Evolutionary conservation across 208 protist species (phyloP).

Genomic region (Leishmania martiniquensis): DNA sequence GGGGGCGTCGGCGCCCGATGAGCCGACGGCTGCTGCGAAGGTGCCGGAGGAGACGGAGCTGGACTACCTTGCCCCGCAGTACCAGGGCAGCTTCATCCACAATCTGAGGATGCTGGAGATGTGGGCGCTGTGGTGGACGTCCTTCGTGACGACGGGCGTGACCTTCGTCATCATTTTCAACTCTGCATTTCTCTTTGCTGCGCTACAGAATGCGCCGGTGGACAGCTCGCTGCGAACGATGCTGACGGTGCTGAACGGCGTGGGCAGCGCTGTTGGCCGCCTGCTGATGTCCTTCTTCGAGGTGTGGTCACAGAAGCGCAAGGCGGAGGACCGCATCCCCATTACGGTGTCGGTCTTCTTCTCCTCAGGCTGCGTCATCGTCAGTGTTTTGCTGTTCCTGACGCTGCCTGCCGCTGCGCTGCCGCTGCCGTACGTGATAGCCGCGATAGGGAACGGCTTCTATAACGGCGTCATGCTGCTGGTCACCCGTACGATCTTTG

Average conservation of each 20-base stretch:
- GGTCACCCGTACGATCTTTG: conserved; percentile 70
- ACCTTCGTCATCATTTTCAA: conserved; percentile 68
- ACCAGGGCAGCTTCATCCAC: conserved; percentile 50
- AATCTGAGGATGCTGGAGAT: conserved; percentile 41
- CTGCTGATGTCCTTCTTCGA: conserved; percentile 61
- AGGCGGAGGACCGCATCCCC: conserved; percentile 61
- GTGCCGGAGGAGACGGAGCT: conserved; percentile 30
- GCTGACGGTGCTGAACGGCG: conserved; percentile 62
- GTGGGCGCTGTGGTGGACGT: conserved; percentile 59
- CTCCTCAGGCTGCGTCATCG: conserved; percentile 42
- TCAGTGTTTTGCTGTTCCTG: conserved; percentile 47
- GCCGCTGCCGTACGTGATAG: conserved; percentile 54
- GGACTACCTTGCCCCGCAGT: conserved; percentile 70
- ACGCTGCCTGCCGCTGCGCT: conserved; percentile 38
- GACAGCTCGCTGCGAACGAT: conserved; percentile 41
- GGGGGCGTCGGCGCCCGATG: too few relatives aligned
- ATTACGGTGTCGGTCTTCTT: conserved; percentile 52
- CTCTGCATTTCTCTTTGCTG: conserved; percentile 49
- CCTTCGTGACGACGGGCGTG: conserved; percentile 43
- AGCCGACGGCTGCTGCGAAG: too few relatives aligned
- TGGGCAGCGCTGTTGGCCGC: conserved; percentile 69
- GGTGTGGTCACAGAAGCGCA: conserved; percentile 54
- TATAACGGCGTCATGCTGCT: conserved; percentile 39
- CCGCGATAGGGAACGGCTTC: conserved; percentile 65
- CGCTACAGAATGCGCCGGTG: conserved; percentile 41